These are phyloP conservation scores for Ganoderma meredithae DNA, from an alignment of 1,284 basidiomycete genomes.

Conservation along the genomic window DNA sequence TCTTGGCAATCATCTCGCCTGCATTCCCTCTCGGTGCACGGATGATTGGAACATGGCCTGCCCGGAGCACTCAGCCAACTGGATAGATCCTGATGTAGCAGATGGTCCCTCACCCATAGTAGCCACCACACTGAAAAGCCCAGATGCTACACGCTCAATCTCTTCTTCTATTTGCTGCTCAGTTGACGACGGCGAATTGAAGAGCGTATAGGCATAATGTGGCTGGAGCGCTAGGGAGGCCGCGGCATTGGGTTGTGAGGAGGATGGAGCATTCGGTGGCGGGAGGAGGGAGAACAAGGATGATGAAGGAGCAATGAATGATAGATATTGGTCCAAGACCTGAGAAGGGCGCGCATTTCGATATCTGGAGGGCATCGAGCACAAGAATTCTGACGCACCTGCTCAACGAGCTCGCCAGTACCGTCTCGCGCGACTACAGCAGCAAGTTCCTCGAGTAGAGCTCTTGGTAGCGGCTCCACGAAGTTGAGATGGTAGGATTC, in stretches of 20 bases:
- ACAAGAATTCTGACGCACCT: conserved; percentile 52
- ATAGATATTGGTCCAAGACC: conserved; percentile 96
- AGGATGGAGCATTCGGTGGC: conserved; percentile 45
- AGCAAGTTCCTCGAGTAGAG: conserved; percentile 94
- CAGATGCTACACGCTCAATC: conserved; percentile 91
- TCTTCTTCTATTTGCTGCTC: conserved; percentile 95
- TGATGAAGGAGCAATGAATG: conserved; percentile 94
- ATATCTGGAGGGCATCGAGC: neutral
- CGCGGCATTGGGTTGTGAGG: conserved; percentile 43
- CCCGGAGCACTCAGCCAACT: neutral
- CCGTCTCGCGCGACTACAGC: conserved; percentile 87
- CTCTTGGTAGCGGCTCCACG: conserved; percentile 88
- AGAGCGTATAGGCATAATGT: conserved; percentile 75
- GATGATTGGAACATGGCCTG: conserved; percentile 94
- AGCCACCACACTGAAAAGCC: conserved; percentile 93
- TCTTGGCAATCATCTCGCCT: conserved; percentile 98
- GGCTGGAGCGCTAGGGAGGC: conserved; percentile 42
- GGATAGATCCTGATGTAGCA: neutral
- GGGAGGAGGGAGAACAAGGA: conserved; percentile 94
- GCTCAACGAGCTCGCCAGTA: conserved; percentile 84
- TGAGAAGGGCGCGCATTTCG: conserved; percentile 39
- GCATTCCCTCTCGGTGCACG: conserved; percentile 96
- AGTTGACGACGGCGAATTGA: conserved; percentile 92
- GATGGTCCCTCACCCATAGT: conserved; percentile 75
- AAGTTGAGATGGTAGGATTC: conserved; percentile 96